Base-by-base conservation (phyloP, 202 grass and related monocot species). In the Zizania palustris region DNA sequence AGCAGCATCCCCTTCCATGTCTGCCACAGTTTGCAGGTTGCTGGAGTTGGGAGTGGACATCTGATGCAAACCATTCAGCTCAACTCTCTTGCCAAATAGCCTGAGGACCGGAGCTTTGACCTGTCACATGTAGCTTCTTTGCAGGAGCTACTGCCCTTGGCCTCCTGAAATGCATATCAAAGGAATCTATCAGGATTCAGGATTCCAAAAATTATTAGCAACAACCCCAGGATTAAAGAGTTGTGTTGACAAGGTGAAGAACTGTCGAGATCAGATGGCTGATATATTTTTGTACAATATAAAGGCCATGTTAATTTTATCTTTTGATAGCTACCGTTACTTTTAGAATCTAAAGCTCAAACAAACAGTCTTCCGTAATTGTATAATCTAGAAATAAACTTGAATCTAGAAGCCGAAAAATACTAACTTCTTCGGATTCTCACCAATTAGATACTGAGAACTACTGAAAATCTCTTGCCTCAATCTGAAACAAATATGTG, bases 41-140 rank as follows among this genome's bases (percentile, higher is more conserved):
- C 43, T 13, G 5, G 18, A 58, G 12, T 60, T 6, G 5, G 34
- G 60, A 7, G 13, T 80, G 58, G 53, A 14, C 60, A 69, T 54
- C 48, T 71, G 20, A 59, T 76, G 67, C 3, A 81, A 60, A 77
- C 73, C 22, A 45, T 55, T 89, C 36, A 87, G 45, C 9, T 55
- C 28, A 83, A 96, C 84, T 37, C 79, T 90, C 79, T 88, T 79
- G 38, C 89, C 89, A 63, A 96, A 96, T 9, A 92, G 82, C 85
- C 80, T 86, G 18, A 96, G 55, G 41, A 44, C 59, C 20, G 79
- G 72, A 79, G 72, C 74, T 55, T 80, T 42, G 82, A 80, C 59
- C 70, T 72, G 57, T 54, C 57, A 63, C 76, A 88, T 3, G 45
- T 45, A 9, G 36, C 60, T 58, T 86, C 79, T 61, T 76, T 41